Evolutionary conservation across 169 alveolate genomes (phyloP).

Genomic region (Plasmodium chabaudi): DNA sequence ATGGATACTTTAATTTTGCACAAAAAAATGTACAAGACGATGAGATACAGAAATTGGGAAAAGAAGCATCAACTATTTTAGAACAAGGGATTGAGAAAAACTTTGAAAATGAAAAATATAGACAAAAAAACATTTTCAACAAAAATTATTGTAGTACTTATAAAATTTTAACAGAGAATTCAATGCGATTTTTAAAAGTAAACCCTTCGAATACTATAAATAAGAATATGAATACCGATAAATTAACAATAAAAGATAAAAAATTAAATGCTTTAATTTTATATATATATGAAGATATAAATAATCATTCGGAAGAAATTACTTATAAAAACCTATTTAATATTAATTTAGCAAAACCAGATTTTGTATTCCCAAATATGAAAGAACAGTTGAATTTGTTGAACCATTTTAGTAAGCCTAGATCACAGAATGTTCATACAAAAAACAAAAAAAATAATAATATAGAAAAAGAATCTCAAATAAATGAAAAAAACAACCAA

Average conservation of each 20-base stretch:
- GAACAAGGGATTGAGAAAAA: too few species aligned
- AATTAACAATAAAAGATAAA: conserved; percentile 44
- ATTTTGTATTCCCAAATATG: conserved; percentile 62
- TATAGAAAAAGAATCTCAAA: background rate
- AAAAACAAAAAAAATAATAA: conserved; percentile 4
- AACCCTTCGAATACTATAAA: background rate
- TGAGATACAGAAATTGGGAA: background rate
- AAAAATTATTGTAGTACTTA: conserved; percentile 47
- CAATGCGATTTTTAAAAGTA: conserved; percentile 19
- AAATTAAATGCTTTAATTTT: conserved; percentile 39
- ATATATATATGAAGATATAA: conserved; percentile 42
- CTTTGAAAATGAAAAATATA: too few species aligned
- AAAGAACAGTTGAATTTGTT: conserved; percentile 43
- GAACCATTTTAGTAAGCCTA: background rate
- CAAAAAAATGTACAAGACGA: conserved; percentile 12
- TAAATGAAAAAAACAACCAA: background rate
- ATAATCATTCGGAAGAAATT: conserved; percentile 16
- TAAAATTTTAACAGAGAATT: conserved; percentile 13
- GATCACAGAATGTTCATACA: background rate
- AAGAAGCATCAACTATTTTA: too few species aligned
- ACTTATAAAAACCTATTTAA: conserved; percentile 40
- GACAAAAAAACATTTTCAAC: conserved; percentile 7
- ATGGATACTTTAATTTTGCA: conserved; percentile 19
- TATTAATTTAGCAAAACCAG: conserved; percentile 45
- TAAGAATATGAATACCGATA: background rate